Conservation (phyloP, 352 stramenopile species). For the Phytophthora vignae region DNA sequence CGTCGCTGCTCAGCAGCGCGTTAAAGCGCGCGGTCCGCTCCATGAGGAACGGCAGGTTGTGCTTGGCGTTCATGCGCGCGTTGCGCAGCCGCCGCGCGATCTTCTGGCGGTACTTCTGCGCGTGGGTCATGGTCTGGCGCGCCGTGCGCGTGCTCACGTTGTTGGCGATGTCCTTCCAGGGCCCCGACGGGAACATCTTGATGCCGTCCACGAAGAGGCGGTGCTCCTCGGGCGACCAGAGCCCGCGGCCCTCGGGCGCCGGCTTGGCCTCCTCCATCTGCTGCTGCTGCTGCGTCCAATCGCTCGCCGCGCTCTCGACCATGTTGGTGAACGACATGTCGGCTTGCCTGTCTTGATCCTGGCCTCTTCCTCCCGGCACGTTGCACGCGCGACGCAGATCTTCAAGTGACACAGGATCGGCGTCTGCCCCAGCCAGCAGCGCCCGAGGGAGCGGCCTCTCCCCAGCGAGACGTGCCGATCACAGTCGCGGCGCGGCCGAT, state of each 20-base stretch:
- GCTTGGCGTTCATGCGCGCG: slow-evolving; percentile 71
- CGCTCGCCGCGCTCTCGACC: slow-evolving; percentile 33
- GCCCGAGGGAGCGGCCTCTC: slow-evolving; percentile 25
- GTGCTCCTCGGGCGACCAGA: slow-evolving; percentile 83
- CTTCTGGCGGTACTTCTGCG: slow-evolving; percentile 89
- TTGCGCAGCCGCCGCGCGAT: slow-evolving; percentile 77
- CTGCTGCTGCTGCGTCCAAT: slow-evolving; percentile 37
- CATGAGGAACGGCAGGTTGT: slow-evolving; percentile 73
- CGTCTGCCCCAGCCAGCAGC: slow-evolving; percentile 12
- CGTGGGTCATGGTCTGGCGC: slow-evolving; percentile 84
- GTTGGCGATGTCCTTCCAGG: slow-evolving; percentile 82
- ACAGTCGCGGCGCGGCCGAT: slow-evolving; percentile 23
- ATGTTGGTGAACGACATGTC: slow-evolving; percentile 49
- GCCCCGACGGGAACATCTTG: slow-evolving; percentile 76
- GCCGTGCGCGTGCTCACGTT: slow-evolving; percentile 78
- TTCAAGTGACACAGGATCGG: slow-evolving; percentile 60
- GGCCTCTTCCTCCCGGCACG: slow-evolving; percentile 12
- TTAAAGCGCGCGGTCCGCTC: slow-evolving; percentile 78
- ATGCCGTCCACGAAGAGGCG: slow-evolving; percentile 79
- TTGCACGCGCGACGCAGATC: slow-evolving; percentile 54
- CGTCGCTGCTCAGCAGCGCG: slow-evolving; percentile 71
- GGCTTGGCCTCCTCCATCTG: slow-evolving; percentile 44
- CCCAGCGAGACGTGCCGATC: slow-evolving; percentile 27
- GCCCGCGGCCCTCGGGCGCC: slow-evolving; percentile 59
- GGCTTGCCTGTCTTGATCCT: not conserved